These are phyloP conservation scores for Nannochloris sp. DNA, from an alignment of 139 green algal genomes.

Conservation along the genomic window DNA sequence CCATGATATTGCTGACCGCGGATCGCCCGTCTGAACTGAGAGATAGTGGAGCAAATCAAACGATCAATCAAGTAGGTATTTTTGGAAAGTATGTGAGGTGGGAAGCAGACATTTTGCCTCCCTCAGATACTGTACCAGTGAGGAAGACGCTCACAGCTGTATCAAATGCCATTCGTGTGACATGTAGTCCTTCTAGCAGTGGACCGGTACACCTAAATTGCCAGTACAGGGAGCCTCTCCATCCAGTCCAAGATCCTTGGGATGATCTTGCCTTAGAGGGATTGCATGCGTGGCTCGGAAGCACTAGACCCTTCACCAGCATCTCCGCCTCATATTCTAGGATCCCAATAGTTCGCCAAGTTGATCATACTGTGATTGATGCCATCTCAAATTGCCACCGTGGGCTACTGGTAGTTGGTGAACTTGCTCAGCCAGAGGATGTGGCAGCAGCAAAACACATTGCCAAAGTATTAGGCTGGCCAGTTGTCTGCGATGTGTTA, in stretches of 20 bases:
- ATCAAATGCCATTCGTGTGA: conserved; percentile 45
- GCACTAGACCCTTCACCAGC: conserved; percentile 30
- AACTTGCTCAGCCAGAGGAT: conserved; percentile 45
- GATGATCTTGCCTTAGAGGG: conserved; percentile 39
- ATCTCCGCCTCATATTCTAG: background rate
- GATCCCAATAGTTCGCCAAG: background rate
- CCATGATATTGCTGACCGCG: conserved; percentile 87
- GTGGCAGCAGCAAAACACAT: conserved; percentile 43
- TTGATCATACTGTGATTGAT: background rate
- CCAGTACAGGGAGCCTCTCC: conserved; percentile 84
- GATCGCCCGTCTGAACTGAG: conserved; percentile 86
- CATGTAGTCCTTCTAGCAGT: conserved; percentile 8
- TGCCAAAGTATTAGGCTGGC: conserved; percentile 62
- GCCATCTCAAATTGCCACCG: background rate
- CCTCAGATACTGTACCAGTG: conserved; percentile 30
- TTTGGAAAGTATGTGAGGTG: conserved; percentile 83
- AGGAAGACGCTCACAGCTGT: conserved; percentile 57
- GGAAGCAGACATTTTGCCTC: conserved; percentile 63
- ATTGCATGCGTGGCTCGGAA: conserved; percentile 46
- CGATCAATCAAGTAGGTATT: conserved; percentile 90
- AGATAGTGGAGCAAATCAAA: conserved; percentile 91
- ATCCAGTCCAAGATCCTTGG: conserved; percentile 28
- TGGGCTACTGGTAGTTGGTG: conserved; percentile 72
- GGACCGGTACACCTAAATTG: conserved; percentile 94
- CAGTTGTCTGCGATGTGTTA: conserved; percentile 75